Conservation (phyloP, 2,329 filamentous ascomycete genomes). For the Dendrostoma leiphaemia region DNA sequence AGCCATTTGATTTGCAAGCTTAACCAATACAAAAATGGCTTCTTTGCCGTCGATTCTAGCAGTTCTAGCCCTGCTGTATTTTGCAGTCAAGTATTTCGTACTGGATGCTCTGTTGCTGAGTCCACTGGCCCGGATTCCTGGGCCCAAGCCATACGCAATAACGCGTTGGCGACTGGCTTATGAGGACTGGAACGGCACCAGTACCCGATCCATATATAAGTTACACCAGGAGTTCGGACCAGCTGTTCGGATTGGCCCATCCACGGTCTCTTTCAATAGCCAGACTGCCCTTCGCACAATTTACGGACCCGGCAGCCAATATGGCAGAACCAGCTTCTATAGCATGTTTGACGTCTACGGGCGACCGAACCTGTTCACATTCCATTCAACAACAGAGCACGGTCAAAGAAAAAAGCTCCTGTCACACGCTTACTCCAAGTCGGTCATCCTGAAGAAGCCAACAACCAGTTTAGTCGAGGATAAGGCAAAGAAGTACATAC, state of each 20-base stretch:
- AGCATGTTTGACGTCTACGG: slow-evolving; percentile 55
- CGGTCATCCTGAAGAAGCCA: slow-evolving; percentile 32
- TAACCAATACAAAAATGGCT: not conserved
- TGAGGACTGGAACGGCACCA: slow-evolving; percentile 41
- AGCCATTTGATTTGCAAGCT: not conserved
- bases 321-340: slow-evolving; percentile 50
- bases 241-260: slow-evolving; percentile 45
- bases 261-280: slow-evolving; percentile 41
- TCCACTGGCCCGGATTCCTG: slow-evolving; percentile 30
- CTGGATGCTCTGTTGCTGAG: not conserved
- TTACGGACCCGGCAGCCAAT: slow-evolving; percentile 52
- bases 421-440: slow-evolving; percentile 52
- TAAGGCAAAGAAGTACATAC: slow-evolving; percentile 38
- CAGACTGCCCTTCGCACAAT: slow-evolving; percentile 48
- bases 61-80: not conserved
- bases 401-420: slow-evolving; percentile 50
- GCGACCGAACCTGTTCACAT: slow-evolving; percentile 51
- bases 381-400: slow-evolving; percentile 41
- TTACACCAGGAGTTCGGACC: slow-evolving; percentile 46
- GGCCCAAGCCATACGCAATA: slow-evolving; percentile 36
- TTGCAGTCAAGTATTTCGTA: not conserved
- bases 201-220: slow-evolving; percentile 38
- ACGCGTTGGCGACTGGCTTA: slow-evolving; percentile 44
- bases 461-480: slow-evolving; percentile 34
- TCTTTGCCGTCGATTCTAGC: not conserved